A percentile compares a stretch with the other conserved stretches of the same genome.
These are phyloP conservation scores for Nicotiana tabacum DNA, from an alignment of 257 asterid genomes.

Conservation along the genomic window DNA sequence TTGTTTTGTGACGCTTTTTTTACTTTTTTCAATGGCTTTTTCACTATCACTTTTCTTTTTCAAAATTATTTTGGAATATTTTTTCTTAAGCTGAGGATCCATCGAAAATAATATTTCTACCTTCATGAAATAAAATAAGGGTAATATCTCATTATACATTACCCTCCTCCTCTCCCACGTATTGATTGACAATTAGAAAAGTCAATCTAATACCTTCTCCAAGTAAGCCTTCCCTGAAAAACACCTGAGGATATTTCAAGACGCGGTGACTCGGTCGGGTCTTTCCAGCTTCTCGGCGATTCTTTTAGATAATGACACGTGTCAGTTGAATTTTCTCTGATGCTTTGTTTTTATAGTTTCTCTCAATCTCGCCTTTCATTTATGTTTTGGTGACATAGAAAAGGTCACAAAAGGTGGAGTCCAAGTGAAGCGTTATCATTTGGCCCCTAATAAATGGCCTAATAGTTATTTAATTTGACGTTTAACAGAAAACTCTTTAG, in stretches of 20 bases:
- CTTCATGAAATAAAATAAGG: too few relatives aligned
- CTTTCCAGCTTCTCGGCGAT: not conserved
- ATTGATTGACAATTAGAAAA: too few relatives aligned
- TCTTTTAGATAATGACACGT: not conserved
- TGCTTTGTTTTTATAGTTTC: too few relatives aligned
- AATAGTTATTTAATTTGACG: not conserved
- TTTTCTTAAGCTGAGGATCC: too few relatives aligned
- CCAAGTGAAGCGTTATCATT: not conserved
- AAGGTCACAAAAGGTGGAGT: not conserved
- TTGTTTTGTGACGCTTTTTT: too few relatives aligned
- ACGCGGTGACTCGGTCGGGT: not conserved
- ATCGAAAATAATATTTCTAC: too few relatives aligned
- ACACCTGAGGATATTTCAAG: not conserved
- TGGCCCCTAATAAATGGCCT: not conserved
- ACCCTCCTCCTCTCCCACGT: too few relatives aligned
- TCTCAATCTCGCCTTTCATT: too few relatives aligned
- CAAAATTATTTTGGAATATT: too few relatives aligned
- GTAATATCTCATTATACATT: too few relatives aligned
- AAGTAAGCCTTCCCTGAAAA: not conserved
- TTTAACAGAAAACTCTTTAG: not conserved
- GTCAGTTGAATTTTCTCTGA: not conserved
- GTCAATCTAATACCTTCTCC: not conserved
- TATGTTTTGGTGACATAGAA: not conserved
- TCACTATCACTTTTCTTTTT: too few relatives aligned
- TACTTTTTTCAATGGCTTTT: too few relatives aligned